Evolutionary conservation across 805 yeast species (phyloP).

Genomic region (Metschnikowia lachancei): DNA sequence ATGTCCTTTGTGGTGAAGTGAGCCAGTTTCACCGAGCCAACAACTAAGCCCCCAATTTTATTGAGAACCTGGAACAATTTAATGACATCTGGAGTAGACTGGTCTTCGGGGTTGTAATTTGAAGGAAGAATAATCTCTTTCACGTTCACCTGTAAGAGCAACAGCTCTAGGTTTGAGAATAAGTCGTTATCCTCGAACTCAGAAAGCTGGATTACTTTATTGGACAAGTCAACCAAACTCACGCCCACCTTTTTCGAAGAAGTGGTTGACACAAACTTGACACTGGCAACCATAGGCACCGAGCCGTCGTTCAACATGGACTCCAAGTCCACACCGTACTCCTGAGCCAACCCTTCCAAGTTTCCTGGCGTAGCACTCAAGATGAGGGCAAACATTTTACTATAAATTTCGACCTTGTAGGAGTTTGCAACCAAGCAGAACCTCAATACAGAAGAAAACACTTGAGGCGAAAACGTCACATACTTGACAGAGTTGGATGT

Average conservation of each 20-base stretch:
- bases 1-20: slow-evolving; percentile 65
- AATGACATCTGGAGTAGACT: slow-evolving; percentile 47
- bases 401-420: slow-evolving; percentile 77
- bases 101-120: slow-evolving; percentile 36
- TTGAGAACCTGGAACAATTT: slow-evolving; percentile 72
- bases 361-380: slow-evolving; percentile 88
- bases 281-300: slow-evolving; percentile 40
- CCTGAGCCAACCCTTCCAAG: slow-evolving; percentile 48
- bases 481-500: slow-evolving; percentile 50
- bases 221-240: slow-evolving; percentile 72
- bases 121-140: slow-evolving; percentile 74
- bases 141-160: slow-evolving; percentile 83
- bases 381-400: slow-evolving; percentile 56
- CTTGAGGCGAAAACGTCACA: slow-evolving; percentile 75
- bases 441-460: slow-evolving; percentile 62
- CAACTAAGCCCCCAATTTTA: slow-evolving; percentile 68
- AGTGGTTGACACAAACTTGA: slow-evolving; percentile 34
- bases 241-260: slow-evolving; percentile 63
- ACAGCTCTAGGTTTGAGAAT: slow-evolving; percentile 80
- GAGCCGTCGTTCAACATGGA: slow-evolving; percentile 55
- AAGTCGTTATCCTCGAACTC: slow-evolving; percentile 88
- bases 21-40: slow-evolving; percentile 55
- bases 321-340: slow-evolving; percentile 48
- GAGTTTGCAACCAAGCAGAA: slow-evolving; percentile 69
- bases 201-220: slow-evolving; percentile 61